Conservation (phyloP, 2,329 filamentous ascomycete genomes). For the Pyrenochaeta sp. region DNA sequence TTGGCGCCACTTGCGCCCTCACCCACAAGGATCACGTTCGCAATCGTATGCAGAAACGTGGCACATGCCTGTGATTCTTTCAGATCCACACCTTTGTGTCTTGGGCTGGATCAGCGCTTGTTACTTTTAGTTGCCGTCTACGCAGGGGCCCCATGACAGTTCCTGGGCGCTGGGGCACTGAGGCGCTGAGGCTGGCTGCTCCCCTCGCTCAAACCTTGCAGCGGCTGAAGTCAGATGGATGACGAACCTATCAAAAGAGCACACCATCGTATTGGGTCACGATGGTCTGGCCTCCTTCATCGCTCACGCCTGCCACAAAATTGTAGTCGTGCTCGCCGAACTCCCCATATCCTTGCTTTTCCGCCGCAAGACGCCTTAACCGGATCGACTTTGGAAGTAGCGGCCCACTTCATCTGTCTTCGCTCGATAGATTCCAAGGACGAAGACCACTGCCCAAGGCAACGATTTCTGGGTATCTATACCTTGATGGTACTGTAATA, state of each 20-base stretch:
- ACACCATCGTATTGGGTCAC: slow-evolving; percentile 1
- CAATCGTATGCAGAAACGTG: slow-evolving; percentile 30
- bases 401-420: neutral
- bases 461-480: neutral
- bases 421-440: neutral
- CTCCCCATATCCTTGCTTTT: slow-evolving; percentile 3
- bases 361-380: slow-evolving; percentile 14
- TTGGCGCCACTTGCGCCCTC: slow-evolving; percentile 27
- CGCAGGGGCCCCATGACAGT: slow-evolving; percentile 28
- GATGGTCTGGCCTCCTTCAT: neutral
- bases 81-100: slow-evolving; percentile 17
- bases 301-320: slow-evolving; percentile 10
- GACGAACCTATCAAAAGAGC: slow-evolving; percentile 12
- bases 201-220: slow-evolving; percentile 14
- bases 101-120: slow-evolving; percentile 25
- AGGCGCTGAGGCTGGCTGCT: slow-evolving; percentile 23
- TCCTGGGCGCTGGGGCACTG: slow-evolving; percentile 20
- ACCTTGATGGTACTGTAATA: too few relatives aligned
- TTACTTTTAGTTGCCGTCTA: slow-evolving; percentile 25
- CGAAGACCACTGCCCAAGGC: neutral
- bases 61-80: slow-evolving; percentile 28
- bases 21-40: slow-evolving; percentile 24
- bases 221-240: slow-evolving; percentile 11
- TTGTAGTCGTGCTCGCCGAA: slow-evolving; percentile 19
- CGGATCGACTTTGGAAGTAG: slow-evolving; percentile 1